A percentile compares a stretch with the other conserved stretches of the same genome.
Conservation (phyloP, 495 filamentous ascomycete genomes). For the Hyphodiscus hymeniophilus region DNA sequence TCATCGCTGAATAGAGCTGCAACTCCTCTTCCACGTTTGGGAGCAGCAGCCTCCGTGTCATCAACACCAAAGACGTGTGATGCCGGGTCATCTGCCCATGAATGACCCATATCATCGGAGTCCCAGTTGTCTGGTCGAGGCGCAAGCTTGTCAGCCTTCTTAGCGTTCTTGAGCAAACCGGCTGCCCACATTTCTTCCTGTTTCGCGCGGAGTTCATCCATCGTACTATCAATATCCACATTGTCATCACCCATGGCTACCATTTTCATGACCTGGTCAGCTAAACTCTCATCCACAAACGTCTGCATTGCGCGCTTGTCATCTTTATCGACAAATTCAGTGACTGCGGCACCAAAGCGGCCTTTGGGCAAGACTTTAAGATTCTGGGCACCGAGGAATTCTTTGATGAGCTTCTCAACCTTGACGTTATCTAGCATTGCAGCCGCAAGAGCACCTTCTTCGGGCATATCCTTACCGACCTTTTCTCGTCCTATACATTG, state of each 20-base stretch:
- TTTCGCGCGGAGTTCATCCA: constrained; percentile 60
- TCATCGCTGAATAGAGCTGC: constrained; percentile 25
- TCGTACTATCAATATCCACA: constrained; percentile 53
- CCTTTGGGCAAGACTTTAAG: constrained; percentile 87
- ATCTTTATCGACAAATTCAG: constrained; percentile 89
- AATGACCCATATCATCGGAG: constrained; percentile 68
- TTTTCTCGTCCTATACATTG: constrained; percentile 11
- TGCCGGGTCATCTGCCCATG: constrained; percentile 73
- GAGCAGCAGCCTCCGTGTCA: constrained; percentile 33
- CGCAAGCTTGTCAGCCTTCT: constrained; percentile 45
- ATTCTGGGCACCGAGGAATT: constrained; percentile 75
- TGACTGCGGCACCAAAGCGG: constrained; percentile 86
- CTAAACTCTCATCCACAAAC: constrained; percentile 76
- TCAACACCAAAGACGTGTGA: constrained; percentile 47
- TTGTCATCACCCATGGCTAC: constrained; percentile 61
- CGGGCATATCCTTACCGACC: constrained; percentile 41
- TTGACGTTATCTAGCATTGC: constrained; percentile 63
- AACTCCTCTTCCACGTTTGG: constrained; percentile 19
- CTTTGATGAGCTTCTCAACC: constrained; percentile 78
- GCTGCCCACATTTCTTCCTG: constrained; percentile 66
- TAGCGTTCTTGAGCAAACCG: constrained; percentile 54
- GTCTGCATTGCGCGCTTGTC: constrained; percentile 88
- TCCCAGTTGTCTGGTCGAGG: constrained; percentile 78
- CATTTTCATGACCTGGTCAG: constrained; percentile 68
- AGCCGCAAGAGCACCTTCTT: constrained; percentile 51